These are phyloP conservation scores for Colletotrichum shisoi DNA, from an alignment of 2,329 filamentous ascomycete species.

Conservation along the genomic window DNA sequence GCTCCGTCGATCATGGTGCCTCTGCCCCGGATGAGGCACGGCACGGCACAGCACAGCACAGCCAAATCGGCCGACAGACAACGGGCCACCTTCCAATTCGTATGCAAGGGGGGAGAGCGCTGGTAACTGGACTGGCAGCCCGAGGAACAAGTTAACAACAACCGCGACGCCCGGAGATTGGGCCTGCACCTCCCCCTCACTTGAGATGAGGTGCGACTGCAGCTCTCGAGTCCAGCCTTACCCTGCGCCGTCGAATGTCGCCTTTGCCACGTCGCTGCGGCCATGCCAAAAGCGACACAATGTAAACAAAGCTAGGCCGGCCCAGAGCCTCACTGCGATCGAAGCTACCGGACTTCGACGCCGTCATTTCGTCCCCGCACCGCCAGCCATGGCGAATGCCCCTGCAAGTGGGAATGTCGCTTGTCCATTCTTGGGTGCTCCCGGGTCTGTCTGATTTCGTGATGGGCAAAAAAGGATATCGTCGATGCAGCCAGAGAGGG, in stretches of 20 bases:
- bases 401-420: constrained; percentile 28
- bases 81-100: constrained; percentile 26
- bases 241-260: constrained; percentile 17
- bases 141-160: constrained; percentile 8
- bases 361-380: constrained; percentile 27
- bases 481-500: constrained; percentile 10
- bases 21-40: constrained; percentile 14
- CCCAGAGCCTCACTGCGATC: constrained; percentile 31
- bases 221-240: constrained; percentile 34
- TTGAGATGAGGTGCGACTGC: constrained; percentile 18
- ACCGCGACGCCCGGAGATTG: constrained; percentile 33
- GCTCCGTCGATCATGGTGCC: constrained; percentile 28
- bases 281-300: constrained; percentile 32
- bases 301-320: constrained; percentile 35
- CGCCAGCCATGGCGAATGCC: constrained; percentile 16
- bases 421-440: constrained; percentile 24
- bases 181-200: constrained; percentile 33
- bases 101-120: constrained; percentile 26
- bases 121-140: constrained; percentile 20
- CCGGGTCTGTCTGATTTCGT: constrained; percentile 7
- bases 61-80: constrained; percentile 19
- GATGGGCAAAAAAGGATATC: constrained; percentile 1
- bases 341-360: constrained; percentile 22
- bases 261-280: constrained; percentile 25
- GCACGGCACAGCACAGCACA: not conserved